Conservation (phyloP, 2,329 filamentous ascomycete species). For the Fusarium nelsonii region DNA sequence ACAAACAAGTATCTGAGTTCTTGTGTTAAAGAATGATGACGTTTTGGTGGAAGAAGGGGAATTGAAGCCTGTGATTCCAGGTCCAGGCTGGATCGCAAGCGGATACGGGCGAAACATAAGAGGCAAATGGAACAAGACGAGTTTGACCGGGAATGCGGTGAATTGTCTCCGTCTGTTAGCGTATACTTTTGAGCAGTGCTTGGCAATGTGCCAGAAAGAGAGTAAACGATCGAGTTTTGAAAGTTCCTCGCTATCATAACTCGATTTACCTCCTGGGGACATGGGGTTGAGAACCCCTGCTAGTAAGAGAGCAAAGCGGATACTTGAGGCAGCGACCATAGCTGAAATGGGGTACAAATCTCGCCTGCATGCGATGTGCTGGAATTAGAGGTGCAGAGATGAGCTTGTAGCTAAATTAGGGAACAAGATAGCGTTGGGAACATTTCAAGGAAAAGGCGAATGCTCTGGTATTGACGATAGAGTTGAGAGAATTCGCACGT, state of each 20-base stretch:
- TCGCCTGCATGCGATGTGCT: slow-evolving; percentile 44
- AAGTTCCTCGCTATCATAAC: slow-evolving; percentile 30
- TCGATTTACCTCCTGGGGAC: slow-evolving; percentile 22
- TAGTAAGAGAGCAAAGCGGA: slow-evolving; percentile 40
- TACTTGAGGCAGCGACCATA: slow-evolving; percentile 32
- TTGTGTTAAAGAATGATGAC: slow-evolving; percentile 33
- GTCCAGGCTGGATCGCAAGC: slow-evolving; percentile 17
- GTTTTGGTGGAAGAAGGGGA: slow-evolving; percentile 20
- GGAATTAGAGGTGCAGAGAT: slow-evolving; percentile 35
- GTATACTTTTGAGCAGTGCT: slow-evolving; percentile 22
- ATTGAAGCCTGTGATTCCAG: slow-evolving; percentile 23
- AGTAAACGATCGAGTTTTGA: background rate
- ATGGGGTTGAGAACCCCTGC: slow-evolving; percentile 35
- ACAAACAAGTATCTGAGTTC: slow-evolving; percentile 1
- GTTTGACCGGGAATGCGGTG: slow-evolving; percentile 31
- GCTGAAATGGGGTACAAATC: slow-evolving; percentile 44
- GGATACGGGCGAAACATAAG: slow-evolving; percentile 34
- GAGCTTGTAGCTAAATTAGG: slow-evolving; percentile 29
- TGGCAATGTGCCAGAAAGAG: background rate
- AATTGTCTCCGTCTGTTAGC: slow-evolving; percentile 38
- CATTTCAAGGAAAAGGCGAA: background rate
- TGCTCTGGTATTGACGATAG: background rate
- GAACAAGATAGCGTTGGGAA: slow-evolving; percentile 2
- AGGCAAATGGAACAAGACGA: slow-evolving; percentile 43
- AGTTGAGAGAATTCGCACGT: background rate